These are phyloP conservation scores for Vigna radiata DNA, from an alignment of 306 rosid genomes.

Conservation along the genomic window DNA sequence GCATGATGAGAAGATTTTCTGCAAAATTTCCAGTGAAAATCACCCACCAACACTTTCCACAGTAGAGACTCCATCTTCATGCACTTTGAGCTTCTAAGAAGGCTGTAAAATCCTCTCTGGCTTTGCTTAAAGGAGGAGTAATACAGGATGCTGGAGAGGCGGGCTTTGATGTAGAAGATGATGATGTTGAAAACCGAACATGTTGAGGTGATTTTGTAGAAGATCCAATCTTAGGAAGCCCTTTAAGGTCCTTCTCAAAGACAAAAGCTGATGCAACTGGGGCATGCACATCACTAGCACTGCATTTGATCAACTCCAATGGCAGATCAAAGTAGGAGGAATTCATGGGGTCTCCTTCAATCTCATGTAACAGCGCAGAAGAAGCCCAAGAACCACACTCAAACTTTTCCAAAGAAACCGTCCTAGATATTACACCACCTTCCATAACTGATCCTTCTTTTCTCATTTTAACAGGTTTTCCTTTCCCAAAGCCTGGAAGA, in stretches of 20 bases:
- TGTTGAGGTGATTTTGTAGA: constrained; percentile 62
- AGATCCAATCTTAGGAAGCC: constrained; percentile 61
- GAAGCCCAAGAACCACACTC: constrained; percentile 99
- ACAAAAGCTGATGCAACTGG: constrained; percentile 61
- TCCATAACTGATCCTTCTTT: constrained; percentile 45
- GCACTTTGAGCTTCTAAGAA: constrained; percentile 72
- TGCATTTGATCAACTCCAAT: constrained; percentile 64
- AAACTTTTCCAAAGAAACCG: constrained; percentile 82
- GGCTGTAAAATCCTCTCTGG: constrained; percentile 76
- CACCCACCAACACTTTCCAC: neutral
- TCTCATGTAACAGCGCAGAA: constrained; percentile 50
- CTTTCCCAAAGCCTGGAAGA: constrained; percentile 71
- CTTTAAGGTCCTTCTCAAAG: constrained; percentile 63
- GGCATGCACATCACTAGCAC: constrained; percentile 58
- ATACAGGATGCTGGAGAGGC: constrained; percentile 67
- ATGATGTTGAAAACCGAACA: constrained; percentile 66
- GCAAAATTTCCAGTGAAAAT: neutral
- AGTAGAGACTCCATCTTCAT: constrained; percentile 20
- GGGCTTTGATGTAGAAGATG: constrained; percentile 62
- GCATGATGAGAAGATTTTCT: neutral
- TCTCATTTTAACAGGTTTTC: constrained; percentile 59
- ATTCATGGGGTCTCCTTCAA: constrained; percentile 53
- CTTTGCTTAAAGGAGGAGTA: constrained; percentile 71
- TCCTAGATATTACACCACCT: constrained; percentile 59
- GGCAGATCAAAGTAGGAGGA: constrained; percentile 80